Evolutionary conservation across 768 basidiomycete species (phyloP).

Genomic region (Lactarius quietus): DNA sequence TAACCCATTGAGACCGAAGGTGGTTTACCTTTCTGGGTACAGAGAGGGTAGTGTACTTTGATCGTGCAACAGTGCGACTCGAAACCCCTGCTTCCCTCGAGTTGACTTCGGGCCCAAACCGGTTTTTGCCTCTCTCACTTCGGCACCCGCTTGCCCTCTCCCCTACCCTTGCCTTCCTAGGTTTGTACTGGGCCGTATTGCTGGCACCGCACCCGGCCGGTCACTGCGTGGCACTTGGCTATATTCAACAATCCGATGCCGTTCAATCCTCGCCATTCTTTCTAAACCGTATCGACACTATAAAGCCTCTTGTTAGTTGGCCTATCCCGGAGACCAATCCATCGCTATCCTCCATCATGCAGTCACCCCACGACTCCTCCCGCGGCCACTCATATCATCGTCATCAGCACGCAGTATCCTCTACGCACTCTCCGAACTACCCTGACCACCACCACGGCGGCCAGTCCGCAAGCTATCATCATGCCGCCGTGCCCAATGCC

Average conservation of each 20-base stretch:
- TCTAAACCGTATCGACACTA: slow-evolving; percentile 12
- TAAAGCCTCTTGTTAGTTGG: slow-evolving; percentile 16
- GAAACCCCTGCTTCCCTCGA: slow-evolving; percentile 19
- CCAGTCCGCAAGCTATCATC: slow-evolving; percentile 13
- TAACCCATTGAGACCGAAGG: slow-evolving; percentile 14
- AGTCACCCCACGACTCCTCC: slow-evolving; percentile 18
- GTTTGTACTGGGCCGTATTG: slow-evolving; percentile 15
- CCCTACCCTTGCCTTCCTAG: slow-evolving; percentile 10
- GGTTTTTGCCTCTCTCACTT: slow-evolving; percentile 17
- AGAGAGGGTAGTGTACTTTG: slow-evolving; percentile 7
- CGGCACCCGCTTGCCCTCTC: slow-evolving; percentile 16
- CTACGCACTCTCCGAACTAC: slow-evolving; percentile 13
- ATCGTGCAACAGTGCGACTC: slow-evolving; percentile 17
- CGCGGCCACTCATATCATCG: slow-evolving; percentile 21
- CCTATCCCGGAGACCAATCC: slow-evolving; percentile 13
- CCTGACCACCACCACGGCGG: slow-evolving; percentile 8
- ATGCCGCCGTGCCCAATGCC: background rate
- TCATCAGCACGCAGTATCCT: slow-evolving; percentile 9
- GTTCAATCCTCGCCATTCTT: slow-evolving; percentile 18
- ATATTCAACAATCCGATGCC: slow-evolving; percentile 25
- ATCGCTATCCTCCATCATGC: slow-evolving; percentile 20
- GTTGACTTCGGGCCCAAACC: slow-evolving; percentile 21
- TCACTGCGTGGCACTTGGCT: slow-evolving; percentile 16
- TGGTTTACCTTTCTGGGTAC: slow-evolving; percentile 13
- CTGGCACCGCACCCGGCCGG: slow-evolving; percentile 18